phyloP scores from a whole-genome alignment of 225 moss, liverwort and hornwort genomes.

The Antitrichia curtipendula region DNA sequence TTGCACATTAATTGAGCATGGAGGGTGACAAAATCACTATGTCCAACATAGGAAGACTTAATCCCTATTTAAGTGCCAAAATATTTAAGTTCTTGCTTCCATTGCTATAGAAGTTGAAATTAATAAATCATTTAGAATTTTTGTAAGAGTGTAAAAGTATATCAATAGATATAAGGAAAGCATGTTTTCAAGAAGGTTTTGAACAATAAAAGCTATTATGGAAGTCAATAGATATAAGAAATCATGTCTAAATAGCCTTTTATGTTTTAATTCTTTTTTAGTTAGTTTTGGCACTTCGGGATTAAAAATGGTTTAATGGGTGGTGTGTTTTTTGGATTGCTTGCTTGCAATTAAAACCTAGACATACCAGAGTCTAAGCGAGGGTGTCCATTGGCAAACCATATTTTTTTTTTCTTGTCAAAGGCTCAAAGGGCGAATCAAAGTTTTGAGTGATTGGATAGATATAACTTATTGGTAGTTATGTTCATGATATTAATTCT shows the following conservation, averaged over 20 bases:
- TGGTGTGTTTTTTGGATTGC: background rate
- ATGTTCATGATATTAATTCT: background rate
- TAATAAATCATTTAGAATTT: too few relatives aligned
- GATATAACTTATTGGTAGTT: background rate
- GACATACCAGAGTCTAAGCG: fast-evolving
- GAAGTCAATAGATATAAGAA: background rate
- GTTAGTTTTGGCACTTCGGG: too few relatives aligned
- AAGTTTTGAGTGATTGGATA: background rate
- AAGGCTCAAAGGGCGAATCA: fast-evolving
- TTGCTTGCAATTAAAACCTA: background rate
- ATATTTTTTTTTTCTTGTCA: too few relatives aligned
- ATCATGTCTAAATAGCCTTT: too few relatives aligned
- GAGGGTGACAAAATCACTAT: background rate
- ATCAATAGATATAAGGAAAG: background rate
- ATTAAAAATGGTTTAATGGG: background rate
- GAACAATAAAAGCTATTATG: too few relatives aligned
- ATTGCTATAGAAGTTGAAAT: too few relatives aligned
- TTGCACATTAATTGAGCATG: background rate
- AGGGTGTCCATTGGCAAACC: fast-evolving
- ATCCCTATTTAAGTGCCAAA: too few relatives aligned
- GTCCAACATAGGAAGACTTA: background rate
- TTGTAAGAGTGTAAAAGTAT: background rate
- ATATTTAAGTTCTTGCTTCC: background rate
- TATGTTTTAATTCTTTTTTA: background rate
- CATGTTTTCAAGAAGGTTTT: background rate